Evolutionary conservation across 2,329 filamentous ascomycete genomes (phyloP).

Genomic region (Penicillium sp.): DNA sequence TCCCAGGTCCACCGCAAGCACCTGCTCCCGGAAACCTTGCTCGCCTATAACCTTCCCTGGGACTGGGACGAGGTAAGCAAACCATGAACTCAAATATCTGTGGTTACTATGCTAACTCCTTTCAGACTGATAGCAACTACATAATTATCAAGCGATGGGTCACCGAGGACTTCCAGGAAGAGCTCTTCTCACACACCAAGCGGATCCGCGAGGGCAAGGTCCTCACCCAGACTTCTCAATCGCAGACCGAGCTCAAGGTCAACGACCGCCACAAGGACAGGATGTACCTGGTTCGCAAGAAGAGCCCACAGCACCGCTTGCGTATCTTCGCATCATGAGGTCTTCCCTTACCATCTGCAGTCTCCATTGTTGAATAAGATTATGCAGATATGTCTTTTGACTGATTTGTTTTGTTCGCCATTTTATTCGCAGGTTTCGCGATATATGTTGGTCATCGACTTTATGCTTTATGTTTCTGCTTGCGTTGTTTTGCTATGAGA

Average conservation of each 20-base stretch:
- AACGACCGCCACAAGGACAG: slow-evolving; percentile 45
- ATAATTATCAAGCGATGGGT: slow-evolving; percentile 74
- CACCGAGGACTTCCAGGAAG: slow-evolving; percentile 67
- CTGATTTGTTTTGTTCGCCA: slow-evolving; percentile 6
- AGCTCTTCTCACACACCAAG: slow-evolving; percentile 70
- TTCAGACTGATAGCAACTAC: slow-evolving; percentile 62
- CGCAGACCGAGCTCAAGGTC: slow-evolving; percentile 42
- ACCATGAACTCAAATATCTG: slow-evolving; percentile 4
- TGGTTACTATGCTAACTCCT: neutral
- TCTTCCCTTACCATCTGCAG: neutral
- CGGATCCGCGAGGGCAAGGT: slow-evolving; percentile 58
- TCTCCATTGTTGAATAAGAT: neutral
- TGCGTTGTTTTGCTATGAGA: slow-evolving; percentile 4
- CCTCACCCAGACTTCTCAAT: slow-evolving; percentile 35
- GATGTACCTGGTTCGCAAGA: slow-evolving; percentile 49
- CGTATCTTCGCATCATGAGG: slow-evolving; percentile 31
- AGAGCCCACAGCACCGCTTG: slow-evolving; percentile 36
- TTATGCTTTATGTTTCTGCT: neutral
- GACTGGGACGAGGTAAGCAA: slow-evolving; percentile 48
- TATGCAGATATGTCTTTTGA: neutral
- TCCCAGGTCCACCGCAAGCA: slow-evolving; percentile 46
- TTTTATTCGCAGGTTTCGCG: slow-evolving; percentile 1
- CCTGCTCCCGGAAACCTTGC: slow-evolving; percentile 47
- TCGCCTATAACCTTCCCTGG: slow-evolving; percentile 48
- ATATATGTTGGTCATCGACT: neutral